Evolutionary conservation across 2,329 filamentous ascomycete species (phyloP).

Genomic region (Drechmeria coniospora): DNA sequence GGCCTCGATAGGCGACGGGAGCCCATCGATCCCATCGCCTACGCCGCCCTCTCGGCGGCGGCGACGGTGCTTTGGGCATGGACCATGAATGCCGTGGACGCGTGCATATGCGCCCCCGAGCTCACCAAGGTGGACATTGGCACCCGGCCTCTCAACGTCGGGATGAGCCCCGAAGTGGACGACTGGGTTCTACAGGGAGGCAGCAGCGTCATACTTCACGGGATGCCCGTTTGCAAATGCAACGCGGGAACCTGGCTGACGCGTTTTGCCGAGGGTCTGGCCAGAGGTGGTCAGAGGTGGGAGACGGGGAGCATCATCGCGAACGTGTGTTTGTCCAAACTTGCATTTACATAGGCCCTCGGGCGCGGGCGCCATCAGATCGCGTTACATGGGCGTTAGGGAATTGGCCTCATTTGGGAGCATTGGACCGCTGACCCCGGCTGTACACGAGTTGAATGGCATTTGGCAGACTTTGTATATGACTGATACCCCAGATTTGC

Average conservation of each 20-base stretch:
- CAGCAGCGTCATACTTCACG: constrained; percentile 2
- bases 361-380: no score
- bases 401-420: no score
- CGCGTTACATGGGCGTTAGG: no score
- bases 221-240: constrained; percentile 6
- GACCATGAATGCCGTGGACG: constrained; percentile 12
- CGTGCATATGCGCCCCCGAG: constrained; percentile 13
- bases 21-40: constrained; percentile 17
- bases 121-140: constrained; percentile 11
- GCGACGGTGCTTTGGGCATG: constrained; percentile 21
- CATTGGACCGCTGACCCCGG: no score
- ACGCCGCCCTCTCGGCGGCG: constrained; percentile 16
- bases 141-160: constrained; percentile 8
- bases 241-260: constrained; percentile 4
- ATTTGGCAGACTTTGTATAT: no score
- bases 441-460: no score
- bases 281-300: constrained; percentile 6
- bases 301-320: constrained; percentile 5
- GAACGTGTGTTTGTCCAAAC: constrained; percentile 3
- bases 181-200: constrained; percentile 13
- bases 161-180: constrained; percentile 12
- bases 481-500: no score
- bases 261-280: constrained; percentile 5
- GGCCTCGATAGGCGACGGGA: constrained; percentile 3
- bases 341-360: background rate